Percentiles rank a stretch among this genome's conserved stretches.
These are phyloP conservation scores for Polyporus tsugae DNA, from an alignment of 1,284 basidiomycete genomes.

Conservation along the genomic window DNA sequence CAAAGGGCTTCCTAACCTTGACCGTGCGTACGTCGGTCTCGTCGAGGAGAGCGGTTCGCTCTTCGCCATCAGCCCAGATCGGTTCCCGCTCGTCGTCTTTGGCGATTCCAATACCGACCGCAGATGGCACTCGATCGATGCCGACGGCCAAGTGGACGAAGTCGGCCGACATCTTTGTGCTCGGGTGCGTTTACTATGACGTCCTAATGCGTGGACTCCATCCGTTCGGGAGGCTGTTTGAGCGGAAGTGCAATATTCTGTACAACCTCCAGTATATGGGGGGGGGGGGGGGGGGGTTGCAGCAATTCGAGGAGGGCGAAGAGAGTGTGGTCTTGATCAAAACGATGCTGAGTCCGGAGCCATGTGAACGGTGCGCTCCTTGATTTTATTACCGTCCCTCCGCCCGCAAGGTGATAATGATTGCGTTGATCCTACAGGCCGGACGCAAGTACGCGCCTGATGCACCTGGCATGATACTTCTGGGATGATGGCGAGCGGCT, in stretches of 20 bases:
- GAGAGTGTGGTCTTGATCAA: constrained; percentile 85
- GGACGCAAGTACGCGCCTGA: constrained; percentile 85
- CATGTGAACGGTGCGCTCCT: constrained; percentile 69
- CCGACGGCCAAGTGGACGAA: constrained; percentile 75
- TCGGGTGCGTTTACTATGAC: constrained; percentile 95
- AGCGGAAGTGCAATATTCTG: constrained; percentile 91
- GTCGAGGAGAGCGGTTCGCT: constrained; percentile 76
- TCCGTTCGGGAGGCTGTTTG: constrained; percentile 91
- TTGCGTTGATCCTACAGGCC: constrained; percentile 61
- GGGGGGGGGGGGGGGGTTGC: too few relatives aligned
- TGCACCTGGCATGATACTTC: constrained; percentile 98
- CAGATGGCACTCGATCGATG: constrained; percentile 45
- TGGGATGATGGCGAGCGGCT: constrained; percentile 90
- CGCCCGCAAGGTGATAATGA: too few relatives aligned
- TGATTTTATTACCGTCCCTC: neutral
- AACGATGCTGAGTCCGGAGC: constrained; percentile 81
- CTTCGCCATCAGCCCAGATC: constrained; percentile 79
- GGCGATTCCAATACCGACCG: constrained; percentile 50
- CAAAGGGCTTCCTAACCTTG: constrained; percentile 54
- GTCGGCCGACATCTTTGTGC: constrained; percentile 92
- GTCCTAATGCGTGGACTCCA: constrained; percentile 87
- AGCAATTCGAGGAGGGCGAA: constrained; percentile 85
- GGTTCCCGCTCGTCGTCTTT: constrained; percentile 81
- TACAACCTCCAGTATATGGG: constrained; percentile 78
- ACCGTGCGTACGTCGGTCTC: constrained; percentile 77